Base-by-base conservation (phyloP, 495 filamentous ascomycete species). In the Trichoderma erinaceum region DNA sequence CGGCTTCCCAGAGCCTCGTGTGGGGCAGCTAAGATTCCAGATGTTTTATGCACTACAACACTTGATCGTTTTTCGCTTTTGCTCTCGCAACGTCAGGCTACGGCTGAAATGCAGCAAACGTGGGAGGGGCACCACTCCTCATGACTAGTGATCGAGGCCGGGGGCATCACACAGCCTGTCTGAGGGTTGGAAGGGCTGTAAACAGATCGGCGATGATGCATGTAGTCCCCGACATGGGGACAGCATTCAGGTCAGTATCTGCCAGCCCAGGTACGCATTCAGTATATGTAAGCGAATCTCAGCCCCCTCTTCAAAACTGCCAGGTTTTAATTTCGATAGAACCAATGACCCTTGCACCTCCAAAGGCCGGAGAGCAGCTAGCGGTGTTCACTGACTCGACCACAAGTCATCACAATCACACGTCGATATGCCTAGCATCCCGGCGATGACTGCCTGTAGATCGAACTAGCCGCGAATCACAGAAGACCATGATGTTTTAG, bases 381-480 rank as follows among this genome's bases (percentile, higher is more conserved):
- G 56, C 27, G 56, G 13, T 25, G 12, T 61, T 61, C 27, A 38
- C 35, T 61, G 25, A 61, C 23, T 61, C 56, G 35, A 32, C 56
- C 27, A 35, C 27, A 61, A 61, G 27, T 32, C 8, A 32, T 32
- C 56, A 32, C 44, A n/a, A n/a, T 38, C 35, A 48, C 13, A 32
- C 23, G 56, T 7, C 25, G 27, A 18, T 11, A 32, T 18, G 29
- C 29, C 29, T 29, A 32, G 23, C 27, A 7, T 32, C 56, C 29
- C 25, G 56, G 56, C 7, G 16, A 32, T 18, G 56, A 23, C n/a
- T 32, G 35, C 27, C 25, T 61, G 56, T 10, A 61, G 56, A 61
- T 61, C 56, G 25, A 16, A 23, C 35, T 32, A 32, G 56, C 56
- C 56, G 56, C 56, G 56, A 32, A 61, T 61, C 56, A 32, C 50